Evolutionary conservation across 2,329 filamentous ascomycete species (phyloP).

Genomic region (Colletotrichum sp.): DNA sequence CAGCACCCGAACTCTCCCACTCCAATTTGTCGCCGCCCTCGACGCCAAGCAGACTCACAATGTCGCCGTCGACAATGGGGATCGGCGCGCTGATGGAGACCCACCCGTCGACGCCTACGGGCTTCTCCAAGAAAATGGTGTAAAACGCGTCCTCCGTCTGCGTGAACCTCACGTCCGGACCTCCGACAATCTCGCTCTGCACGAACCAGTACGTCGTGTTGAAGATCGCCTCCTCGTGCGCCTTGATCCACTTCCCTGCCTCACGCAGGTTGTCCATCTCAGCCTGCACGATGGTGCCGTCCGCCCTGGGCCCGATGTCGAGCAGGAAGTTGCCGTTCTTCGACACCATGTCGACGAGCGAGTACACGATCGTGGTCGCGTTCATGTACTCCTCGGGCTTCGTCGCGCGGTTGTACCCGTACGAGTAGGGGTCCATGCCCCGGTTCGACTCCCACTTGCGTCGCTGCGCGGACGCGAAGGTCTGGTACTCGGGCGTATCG

Average conservation of each 20-base stretch:
- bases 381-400: slow-evolving; percentile 55
- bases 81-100: slow-evolving; percentile 47
- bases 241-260: slow-evolving; percentile 59
- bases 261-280: slow-evolving; percentile 52
- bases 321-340: slow-evolving; percentile 64
- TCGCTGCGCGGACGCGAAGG: slow-evolving; percentile 41
- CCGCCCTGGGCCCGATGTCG: slow-evolving; percentile 59
- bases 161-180: slow-evolving; percentile 51
- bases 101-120: slow-evolving; percentile 31
- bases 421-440: slow-evolving; percentile 65
- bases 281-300: slow-evolving; percentile 56
- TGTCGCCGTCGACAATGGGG: slow-evolving; percentile 51
- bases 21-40: slow-evolving; percentile 29
- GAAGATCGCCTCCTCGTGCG: slow-evolving; percentile 59
- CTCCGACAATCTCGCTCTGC: slow-evolving; percentile 41
- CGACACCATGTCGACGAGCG: slow-evolving; percentile 55
- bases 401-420: slow-evolving; percentile 64
- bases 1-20: background rate
- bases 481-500: slow-evolving; percentile 62
- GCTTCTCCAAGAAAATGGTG: slow-evolving; percentile 47
- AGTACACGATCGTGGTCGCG: slow-evolving; percentile 48
- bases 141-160: slow-evolving; percentile 58
- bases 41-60: slow-evolving; percentile 42
- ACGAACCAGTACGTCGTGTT: slow-evolving; percentile 62
- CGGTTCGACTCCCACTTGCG: slow-evolving; percentile 65